Conservation (phyloP, 202 grass and related monocot species). For the Elaeis oleifera region DNA sequence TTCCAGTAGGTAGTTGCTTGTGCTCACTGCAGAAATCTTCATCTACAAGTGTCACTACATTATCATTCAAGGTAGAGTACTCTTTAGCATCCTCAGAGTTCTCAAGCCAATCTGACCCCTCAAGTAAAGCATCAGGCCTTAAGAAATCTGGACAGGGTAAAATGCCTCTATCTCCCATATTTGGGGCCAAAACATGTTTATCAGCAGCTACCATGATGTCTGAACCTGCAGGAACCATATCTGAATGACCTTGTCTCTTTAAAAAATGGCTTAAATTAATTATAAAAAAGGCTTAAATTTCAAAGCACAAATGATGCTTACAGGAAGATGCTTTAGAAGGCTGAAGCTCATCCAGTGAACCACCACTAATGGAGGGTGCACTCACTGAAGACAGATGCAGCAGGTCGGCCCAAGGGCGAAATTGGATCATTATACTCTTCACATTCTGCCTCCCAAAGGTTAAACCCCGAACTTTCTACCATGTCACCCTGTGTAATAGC, state of each 20-base stretch:
- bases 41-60: not conserved
- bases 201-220: slow-evolving; percentile 1
- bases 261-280: not conserved
- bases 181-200: not conserved
- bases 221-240: not conserved
- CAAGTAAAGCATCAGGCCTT: slow-evolving; percentile 15
- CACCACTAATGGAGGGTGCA: slow-evolving; percentile 2
- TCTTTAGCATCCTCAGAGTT: slow-evolving; percentile 1
- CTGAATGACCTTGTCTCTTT: not conserved
- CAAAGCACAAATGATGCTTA: not conserved
- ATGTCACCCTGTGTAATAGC: not conserved
- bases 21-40: slow-evolving; percentile 1
- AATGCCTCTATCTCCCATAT: not conserved
- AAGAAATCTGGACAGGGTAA: not conserved
- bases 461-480: not conserved
- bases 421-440: slow-evolving; percentile 3
- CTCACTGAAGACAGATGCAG: slow-evolving; percentile 2
- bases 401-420: slow-evolving; percentile 6
- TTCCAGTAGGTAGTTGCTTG: not conserved
- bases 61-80: not conserved
- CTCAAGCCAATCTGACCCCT: not conserved
- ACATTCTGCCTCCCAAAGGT: not conserved
- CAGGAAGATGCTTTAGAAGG: not conserved
- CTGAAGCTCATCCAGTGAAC: not conserved
- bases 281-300: not conserved